Conservation (phyloP, 805 yeast genomes). For the Suhomyces kilbournensis region DNA sequence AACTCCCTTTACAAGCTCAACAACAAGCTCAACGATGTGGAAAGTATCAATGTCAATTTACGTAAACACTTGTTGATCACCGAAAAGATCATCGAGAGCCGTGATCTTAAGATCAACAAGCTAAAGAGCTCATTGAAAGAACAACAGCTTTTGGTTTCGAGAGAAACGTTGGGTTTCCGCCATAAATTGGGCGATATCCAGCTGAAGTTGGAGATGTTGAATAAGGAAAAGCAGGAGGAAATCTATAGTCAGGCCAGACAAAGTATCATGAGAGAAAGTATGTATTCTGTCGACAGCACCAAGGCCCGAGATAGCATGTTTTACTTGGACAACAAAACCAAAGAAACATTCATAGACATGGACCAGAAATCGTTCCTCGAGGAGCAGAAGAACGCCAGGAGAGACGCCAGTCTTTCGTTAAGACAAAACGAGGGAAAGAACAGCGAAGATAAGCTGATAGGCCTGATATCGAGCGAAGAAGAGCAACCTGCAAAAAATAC, state of each 20-base stretch:
- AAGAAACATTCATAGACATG: slow-evolving; percentile 10
- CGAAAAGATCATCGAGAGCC: slow-evolving; percentile 53
- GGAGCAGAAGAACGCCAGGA: slow-evolving; percentile 3
- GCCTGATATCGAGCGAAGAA: slow-evolving; percentile 1
- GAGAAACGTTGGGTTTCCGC: slow-evolving; percentile 52
- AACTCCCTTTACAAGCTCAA: slow-evolving; percentile 55
- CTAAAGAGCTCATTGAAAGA: slow-evolving; percentile 49
- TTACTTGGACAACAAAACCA: slow-evolving; percentile 12
- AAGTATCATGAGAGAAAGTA: slow-evolving; percentile 13
- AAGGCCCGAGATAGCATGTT: slow-evolving; percentile 13
- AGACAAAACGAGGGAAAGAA: slow-evolving; percentile 1
- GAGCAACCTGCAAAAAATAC: background rate
- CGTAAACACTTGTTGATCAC: slow-evolving; percentile 54
- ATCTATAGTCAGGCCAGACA: slow-evolving; percentile 11
- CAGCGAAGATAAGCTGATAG: background rate
- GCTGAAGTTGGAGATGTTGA: slow-evolving; percentile 14
- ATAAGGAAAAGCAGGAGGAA: slow-evolving; percentile 12
- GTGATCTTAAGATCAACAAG: slow-evolving; percentile 54
- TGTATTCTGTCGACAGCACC: slow-evolving; percentile 14
- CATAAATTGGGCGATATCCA: slow-evolving; percentile 33
- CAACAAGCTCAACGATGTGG: slow-evolving; percentile 58
- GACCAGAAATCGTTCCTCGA: slow-evolving; percentile 7
- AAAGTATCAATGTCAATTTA: slow-evolving; percentile 56
- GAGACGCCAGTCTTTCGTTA: background rate
- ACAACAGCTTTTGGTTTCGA: slow-evolving; percentile 47